Percentiles rank a stretch among this genome's conserved stretches.
Conservation (phyloP, 2,329 filamentous ascomycete genomes). For the Nannizziopsis barbatae region DNA sequence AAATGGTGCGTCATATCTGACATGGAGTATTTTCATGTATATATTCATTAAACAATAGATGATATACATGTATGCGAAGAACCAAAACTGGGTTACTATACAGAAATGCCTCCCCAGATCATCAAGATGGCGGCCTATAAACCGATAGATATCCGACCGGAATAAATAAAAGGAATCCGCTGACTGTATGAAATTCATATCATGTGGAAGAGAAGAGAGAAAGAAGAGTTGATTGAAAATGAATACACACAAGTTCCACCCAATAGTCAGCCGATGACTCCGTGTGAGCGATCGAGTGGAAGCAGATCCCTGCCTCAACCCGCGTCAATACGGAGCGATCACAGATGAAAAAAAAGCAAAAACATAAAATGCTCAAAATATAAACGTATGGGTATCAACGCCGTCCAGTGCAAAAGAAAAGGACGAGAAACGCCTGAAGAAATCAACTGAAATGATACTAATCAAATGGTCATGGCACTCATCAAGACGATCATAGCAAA, state of each 20-base stretch:
- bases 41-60: slow-evolving; percentile 9
- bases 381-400: slow-evolving; percentile 15
- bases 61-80: slow-evolving; percentile 1
- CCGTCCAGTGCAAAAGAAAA: slow-evolving; percentile 10
- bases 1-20: background rate
- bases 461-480: slow-evolving; percentile 10
- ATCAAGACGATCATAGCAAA: slow-evolving; percentile 9
- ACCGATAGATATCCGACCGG: background rate
- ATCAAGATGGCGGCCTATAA: background rate
- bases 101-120: background rate
- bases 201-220: background rate
- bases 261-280: no score
- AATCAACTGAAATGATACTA: background rate
- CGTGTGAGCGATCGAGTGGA: background rate
- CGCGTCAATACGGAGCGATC: background rate
- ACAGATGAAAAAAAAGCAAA: background rate
- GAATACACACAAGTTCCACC: background rate
- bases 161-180: background rate
- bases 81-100: slow-evolving; percentile 2
- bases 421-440: background rate
- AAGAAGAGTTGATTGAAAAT: background rate
- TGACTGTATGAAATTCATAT: background rate
- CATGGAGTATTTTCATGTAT: background rate
- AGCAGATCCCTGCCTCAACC: background rate
- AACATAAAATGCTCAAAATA: slow-evolving; percentile 5